Conservation (phyloP, 2,329 filamentous ascomycete species). For the Colletotrichum horii region DNA sequence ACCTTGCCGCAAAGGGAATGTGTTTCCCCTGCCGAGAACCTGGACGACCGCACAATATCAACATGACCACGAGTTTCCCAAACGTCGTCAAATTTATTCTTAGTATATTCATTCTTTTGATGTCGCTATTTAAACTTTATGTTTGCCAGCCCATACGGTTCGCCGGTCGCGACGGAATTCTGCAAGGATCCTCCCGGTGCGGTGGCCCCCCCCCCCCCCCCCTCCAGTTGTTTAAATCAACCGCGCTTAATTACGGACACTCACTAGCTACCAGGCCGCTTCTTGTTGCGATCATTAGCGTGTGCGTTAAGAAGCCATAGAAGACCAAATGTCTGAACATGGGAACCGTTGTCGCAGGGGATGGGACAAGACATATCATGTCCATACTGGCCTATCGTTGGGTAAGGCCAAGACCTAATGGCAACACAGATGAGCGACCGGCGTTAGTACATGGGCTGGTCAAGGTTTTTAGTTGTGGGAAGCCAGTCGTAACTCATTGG, state of each 20-base stretch:
- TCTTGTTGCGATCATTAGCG: fast-evolving
- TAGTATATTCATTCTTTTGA: too few relatives aligned
- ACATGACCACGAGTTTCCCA: neutral
- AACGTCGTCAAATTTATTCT: too few relatives aligned
- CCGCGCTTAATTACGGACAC: neutral
- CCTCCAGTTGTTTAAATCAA: neutral
- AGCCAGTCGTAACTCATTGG: neutral
- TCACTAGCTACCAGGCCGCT: neutral
- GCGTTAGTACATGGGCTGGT: neutral
- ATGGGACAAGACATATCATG: neutral
- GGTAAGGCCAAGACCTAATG: too few relatives aligned
- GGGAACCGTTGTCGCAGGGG: neutral
- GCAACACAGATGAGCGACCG: neutral
- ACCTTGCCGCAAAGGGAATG: neutral
- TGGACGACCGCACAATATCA: neutral
- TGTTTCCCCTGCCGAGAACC: neutral
- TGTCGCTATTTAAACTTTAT: neutral
- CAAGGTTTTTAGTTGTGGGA: neutral
- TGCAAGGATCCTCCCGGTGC: neutral
- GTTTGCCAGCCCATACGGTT: neutral
- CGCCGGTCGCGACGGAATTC: neutral
- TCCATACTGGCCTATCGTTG: too few relatives aligned
- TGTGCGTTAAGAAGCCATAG: neutral
- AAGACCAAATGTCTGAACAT: neutral
- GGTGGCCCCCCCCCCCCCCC: too few relatives aligned